A percentile compares a stretch with the other conserved stretches of the same genome.
Evolutionary conservation across 257 asterid genomes (phyloP).

Genomic region (Nicotiana paniculata): DNA sequence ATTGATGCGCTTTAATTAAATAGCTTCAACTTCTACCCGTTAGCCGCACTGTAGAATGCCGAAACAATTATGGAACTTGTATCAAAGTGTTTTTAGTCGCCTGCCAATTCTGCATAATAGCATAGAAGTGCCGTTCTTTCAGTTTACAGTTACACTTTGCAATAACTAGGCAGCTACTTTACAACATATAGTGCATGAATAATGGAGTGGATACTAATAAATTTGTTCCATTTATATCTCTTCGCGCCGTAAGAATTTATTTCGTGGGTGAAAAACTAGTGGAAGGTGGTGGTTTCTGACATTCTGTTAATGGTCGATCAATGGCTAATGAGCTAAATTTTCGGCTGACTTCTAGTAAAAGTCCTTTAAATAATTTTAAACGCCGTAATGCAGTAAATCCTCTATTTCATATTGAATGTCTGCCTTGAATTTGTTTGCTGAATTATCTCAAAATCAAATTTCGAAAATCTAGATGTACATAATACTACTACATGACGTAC

Average conservation of each 20-base stretch:
- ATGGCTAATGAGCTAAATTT: not conserved
- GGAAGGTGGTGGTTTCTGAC: not conserved
- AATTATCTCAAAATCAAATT: not conserved
- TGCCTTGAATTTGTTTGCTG: not conserved
- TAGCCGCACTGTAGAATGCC: not conserved
- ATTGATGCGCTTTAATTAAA: not conserved
- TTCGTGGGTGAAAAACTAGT: not conserved
- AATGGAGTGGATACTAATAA: not conserved
- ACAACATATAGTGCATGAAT: not conserved
- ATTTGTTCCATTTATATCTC: not conserved
- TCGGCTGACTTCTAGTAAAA: not conserved
- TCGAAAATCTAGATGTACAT: not conserved
- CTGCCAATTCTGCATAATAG: not conserved
- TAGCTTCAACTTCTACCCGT: not conserved
- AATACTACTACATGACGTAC: not conserved
- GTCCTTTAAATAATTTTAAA: not conserved
- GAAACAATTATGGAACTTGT: not conserved
- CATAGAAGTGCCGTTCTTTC: not conserved
- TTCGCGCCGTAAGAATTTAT: not conserved
- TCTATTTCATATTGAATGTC: not conserved
- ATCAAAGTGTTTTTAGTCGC: not conserved
- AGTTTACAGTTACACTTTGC: not conserved
- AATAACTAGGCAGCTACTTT: not conserved
- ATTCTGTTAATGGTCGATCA: not conserved
- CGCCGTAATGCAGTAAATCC: not conserved